A percentile compares a stretch with the other conserved stretches of the same genome.
phyloP scores from a whole-genome alignment of 148 eudicot genomes.

The Chenopodium suecicum region DNA sequence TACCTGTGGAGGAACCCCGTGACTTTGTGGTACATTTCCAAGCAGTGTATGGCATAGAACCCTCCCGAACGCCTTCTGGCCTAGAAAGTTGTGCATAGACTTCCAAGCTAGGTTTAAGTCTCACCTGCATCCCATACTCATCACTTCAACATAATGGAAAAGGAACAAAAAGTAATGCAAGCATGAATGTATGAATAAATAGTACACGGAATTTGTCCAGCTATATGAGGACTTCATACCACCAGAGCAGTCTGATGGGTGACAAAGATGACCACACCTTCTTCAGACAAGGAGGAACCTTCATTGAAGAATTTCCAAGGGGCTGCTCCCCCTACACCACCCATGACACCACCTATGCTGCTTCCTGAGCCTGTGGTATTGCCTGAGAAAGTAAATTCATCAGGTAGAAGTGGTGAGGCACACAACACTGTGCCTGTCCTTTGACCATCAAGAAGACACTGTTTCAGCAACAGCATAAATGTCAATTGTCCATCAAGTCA shows the following conservation, averaged over 20 bases:
- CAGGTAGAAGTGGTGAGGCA: constrained; percentile 78
- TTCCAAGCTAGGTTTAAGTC: constrained; percentile 61
- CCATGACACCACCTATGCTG: constrained; percentile 69
- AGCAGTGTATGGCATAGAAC: constrained; percentile 94
- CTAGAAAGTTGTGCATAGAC: constrained; percentile 67
- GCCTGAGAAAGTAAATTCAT: constrained; percentile 53
- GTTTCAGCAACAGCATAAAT: constrained; percentile 25
- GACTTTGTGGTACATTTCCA: constrained; percentile 76
- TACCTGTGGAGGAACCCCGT: constrained; percentile 58
- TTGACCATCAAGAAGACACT: constrained; percentile 89
- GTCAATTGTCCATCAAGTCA: constrained; percentile 13
- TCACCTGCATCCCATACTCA: constrained; percentile 52
- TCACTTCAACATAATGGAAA: constrained; percentile 20
- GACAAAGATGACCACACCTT: constrained; percentile 86
- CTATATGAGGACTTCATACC: constrained; percentile 57
- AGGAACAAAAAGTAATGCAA: constrained; percentile 1
- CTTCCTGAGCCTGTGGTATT: constrained; percentile 47
- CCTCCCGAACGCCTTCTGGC: constrained; percentile 88
- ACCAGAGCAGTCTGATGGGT: constrained; percentile 88
- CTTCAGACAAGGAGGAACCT: constrained; percentile 66
- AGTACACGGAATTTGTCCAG: constrained; percentile 31
- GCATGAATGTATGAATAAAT: constrained; percentile 18
- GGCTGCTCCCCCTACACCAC: constrained; percentile 70
- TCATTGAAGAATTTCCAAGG: constrained; percentile 59
- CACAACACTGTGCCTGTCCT: constrained; percentile 73